A percentile compares a stretch with the other conserved stretches of the same genome.
These are phyloP conservation scores for Fagus sylvatica DNA, from an alignment of 306 rosid species.

Conservation along the genomic window DNA sequence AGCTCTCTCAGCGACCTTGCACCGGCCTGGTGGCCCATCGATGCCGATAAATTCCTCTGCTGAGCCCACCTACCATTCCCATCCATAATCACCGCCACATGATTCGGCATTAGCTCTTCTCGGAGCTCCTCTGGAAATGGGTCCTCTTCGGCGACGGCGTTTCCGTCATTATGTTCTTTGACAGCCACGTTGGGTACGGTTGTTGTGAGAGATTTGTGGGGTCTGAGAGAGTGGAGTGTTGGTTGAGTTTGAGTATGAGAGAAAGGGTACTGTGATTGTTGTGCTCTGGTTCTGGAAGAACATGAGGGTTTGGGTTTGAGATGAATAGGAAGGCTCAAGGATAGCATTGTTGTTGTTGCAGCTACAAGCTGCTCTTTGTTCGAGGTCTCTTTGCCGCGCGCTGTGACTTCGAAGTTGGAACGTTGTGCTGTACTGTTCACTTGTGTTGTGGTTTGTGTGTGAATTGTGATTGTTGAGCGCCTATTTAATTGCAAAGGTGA, in stretches of 20 bases:
- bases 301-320: not conserved
- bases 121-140: constrained; percentile 45
- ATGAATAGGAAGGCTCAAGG: constrained; percentile 18
- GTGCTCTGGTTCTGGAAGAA: not conserved
- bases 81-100: constrained; percentile 87
- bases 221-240: constrained; percentile 1
- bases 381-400: no score
- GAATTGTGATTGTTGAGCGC: not conserved
- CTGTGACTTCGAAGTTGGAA: no score
- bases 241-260: not conserved
- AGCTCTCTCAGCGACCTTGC: constrained; percentile 38
- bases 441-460: no score
- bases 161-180: constrained; percentile 11
- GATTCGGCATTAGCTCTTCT: constrained; percentile 70
- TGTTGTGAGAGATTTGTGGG: not conserved
- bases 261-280: not conserved
- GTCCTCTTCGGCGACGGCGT: constrained; percentile 8
- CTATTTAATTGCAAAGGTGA: not conserved
- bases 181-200: constrained; percentile 10
- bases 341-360: constrained; percentile 33
- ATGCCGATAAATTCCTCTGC: constrained; percentile 40
- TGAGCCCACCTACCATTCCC: constrained; percentile 80
- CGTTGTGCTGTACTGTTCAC: no score
- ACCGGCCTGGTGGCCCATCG: constrained; percentile 65
- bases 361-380: no score